A percentile compares a stretch with the other conserved stretches of the same genome.
Evolutionary conservation across 306 rosid species (phyloP).

Genomic region (Fragaria iinumae): DNA sequence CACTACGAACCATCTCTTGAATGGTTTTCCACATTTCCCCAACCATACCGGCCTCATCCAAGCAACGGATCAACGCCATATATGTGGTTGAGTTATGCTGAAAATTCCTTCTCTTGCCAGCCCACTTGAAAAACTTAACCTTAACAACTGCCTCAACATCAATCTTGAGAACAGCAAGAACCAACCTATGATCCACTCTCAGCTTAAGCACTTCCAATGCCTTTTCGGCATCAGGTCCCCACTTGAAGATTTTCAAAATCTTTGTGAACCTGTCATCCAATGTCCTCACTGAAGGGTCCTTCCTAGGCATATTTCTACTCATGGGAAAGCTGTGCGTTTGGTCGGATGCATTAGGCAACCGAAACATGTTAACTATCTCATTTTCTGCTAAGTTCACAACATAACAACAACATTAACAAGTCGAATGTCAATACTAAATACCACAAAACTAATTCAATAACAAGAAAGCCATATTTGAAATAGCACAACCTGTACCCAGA

Average conservation of each 20-base stretch:
- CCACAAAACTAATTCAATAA: background rate
- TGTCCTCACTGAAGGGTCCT: constrained; percentile 50
- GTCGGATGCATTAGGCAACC: constrained; percentile 41
- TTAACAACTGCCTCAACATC: constrained; percentile 75
- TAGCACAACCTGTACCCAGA: background rate
- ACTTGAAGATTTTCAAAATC: constrained; percentile 87
- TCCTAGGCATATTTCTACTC: constrained; percentile 39
- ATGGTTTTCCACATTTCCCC: constrained; percentile 82
- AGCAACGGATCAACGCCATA: constrained; percentile 69
- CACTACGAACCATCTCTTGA: constrained; percentile 73
- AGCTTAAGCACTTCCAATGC: constrained; percentile 85
- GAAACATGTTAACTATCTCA: constrained; percentile 77
- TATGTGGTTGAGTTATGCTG: constrained; percentile 63
- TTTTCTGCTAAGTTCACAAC: constrained; percentile 57
- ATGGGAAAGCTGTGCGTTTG: constrained; percentile 28
- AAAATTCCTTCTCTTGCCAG: constrained; percentile 70
- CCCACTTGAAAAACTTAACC: constrained; percentile 89
- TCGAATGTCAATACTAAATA: background rate
- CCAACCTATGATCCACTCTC: constrained; percentile 76
- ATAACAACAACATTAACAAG: constrained; percentile 29
- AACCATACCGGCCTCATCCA: constrained; percentile 54
- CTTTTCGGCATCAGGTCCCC: constrained; percentile 97
- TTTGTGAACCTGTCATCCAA: constrained; percentile 84
- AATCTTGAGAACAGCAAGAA: constrained; percentile 68
- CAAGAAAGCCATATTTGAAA: background rate